Conservation (phyloP, 2,329 filamentous ascomycete species). For the Zymoseptoria tritici region DNA sequence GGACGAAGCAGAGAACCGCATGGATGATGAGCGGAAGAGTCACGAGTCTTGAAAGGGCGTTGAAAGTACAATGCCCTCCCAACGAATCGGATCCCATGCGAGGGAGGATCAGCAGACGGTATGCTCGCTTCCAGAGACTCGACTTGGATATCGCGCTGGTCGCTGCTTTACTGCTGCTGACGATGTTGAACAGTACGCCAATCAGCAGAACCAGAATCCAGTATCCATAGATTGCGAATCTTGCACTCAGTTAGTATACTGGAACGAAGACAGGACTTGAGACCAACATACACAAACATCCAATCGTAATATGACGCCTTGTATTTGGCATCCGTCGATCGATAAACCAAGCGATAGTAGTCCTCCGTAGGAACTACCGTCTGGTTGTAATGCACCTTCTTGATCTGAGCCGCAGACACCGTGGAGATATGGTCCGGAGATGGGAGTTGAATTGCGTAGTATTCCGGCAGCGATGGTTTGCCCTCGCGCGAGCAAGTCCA, state of each 20-base stretch:
- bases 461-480: not conserved
- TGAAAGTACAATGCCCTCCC: slow-evolving; percentile 29
- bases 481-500: not conserved
- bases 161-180: slow-evolving; percentile 4
- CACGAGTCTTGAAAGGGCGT: slow-evolving; percentile 42
- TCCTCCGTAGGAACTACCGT: not conserved
- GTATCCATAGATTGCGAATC: slow-evolving; percentile 28
- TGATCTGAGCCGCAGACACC: not conserved
- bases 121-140: slow-evolving; percentile 34
- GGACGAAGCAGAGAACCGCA: slow-evolving; percentile 36
- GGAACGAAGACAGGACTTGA: not conserved
- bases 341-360: not conserved
- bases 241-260: not conserved
- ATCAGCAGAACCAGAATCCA: slow-evolving; percentile 33
- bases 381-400: not conserved
- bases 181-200: slow-evolving; percentile 29
- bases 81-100: slow-evolving; percentile 34
- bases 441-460: not conserved
- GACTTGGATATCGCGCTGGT: slow-evolving; percentile 1
- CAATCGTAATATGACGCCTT: not conserved
- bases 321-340: not conserved
- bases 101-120: slow-evolving; percentile 36
- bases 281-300: not conserved
- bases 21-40: slow-evolving; percentile 38
- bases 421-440: not conserved